These are phyloP conservation scores for Quillaja saponaria DNA, from an alignment of 306 rosid genomes.

Conservation along the genomic window DNA sequence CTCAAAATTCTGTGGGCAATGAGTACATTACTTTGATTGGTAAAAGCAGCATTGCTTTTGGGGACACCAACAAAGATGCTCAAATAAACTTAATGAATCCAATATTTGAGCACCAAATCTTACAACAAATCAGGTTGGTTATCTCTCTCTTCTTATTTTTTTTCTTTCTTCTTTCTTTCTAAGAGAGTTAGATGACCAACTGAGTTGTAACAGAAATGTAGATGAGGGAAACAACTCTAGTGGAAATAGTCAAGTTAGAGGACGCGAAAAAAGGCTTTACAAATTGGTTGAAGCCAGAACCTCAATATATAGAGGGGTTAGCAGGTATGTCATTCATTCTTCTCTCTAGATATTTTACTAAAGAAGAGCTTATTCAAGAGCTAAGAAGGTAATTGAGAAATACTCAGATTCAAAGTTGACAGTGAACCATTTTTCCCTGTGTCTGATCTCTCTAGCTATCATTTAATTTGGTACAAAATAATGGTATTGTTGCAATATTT, in stretches of 20 bases:
- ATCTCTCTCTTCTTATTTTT: no score
- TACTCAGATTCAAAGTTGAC: no score
- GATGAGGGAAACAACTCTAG: not conserved
- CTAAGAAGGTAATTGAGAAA: no score
- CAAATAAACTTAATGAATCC: no score
- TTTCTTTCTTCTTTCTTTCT: not conserved
- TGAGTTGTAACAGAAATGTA: not conserved
- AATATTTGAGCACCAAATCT: no score
- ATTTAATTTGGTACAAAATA: no score
- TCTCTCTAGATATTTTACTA: not conserved
- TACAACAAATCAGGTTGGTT: no score
- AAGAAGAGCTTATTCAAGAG: not conserved
- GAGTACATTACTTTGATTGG: not conserved
- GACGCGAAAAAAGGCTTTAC: not conserved
- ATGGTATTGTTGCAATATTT: no score
- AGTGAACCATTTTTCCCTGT: no score
- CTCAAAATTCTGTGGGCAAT: not conserved
- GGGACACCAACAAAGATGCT: not conserved
- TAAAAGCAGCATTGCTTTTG: not conserved
- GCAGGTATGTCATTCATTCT: slow-evolving; percentile 22
- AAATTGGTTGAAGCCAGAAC: not conserved
- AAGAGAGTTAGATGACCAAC: not conserved
- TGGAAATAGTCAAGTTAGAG: not conserved
- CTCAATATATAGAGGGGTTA: slow-evolving; percentile 43
- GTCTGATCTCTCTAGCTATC: no score